phyloP scores from a whole-genome alignment of 1,284 basidiomycete species.

The Cystobasidium sp. region DNA sequence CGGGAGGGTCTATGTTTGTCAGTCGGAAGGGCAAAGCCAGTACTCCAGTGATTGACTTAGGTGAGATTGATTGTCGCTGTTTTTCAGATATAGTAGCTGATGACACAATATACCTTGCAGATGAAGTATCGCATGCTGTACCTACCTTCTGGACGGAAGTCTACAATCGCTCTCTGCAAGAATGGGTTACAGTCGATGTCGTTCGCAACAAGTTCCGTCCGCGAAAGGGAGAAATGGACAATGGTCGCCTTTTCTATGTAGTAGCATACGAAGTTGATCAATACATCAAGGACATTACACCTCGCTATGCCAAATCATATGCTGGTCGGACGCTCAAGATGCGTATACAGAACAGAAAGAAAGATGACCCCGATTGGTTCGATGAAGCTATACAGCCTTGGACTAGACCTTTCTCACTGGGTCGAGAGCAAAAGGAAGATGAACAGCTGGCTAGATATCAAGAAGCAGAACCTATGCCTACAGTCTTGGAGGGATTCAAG shows the following conservation, averaged over 20 bases:
- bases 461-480: constrained; percentile 91
- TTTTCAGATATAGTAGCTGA: neutral
- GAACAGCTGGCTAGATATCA: constrained; percentile 82
- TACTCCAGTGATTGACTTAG: constrained; percentile 28
- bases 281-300: constrained; percentile 70
- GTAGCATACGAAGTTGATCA: constrained; percentile 91
- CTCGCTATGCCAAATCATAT: constrained; percentile 75
- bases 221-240: constrained; percentile 65
- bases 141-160: constrained; percentile 98
- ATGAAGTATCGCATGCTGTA: constrained; percentile 10
- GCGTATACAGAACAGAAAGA: constrained; percentile 70
- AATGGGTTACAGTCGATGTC: constrained; percentile 93
- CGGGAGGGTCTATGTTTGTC: constrained; percentile 20
- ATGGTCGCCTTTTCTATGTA: constrained; percentile 92
- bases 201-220: constrained; percentile 76
- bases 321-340: constrained; percentile 79
- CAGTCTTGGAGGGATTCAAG: constrained; percentile 88
- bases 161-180: constrained; percentile 86
- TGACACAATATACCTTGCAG: neutral
- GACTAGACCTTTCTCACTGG: constrained; percentile 40
- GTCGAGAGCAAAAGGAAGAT: constrained; percentile 82
- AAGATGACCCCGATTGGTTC: constrained; percentile 81
- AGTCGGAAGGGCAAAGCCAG: constrained; percentile 16
- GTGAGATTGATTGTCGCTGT: neutral
- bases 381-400: constrained; percentile 56